phyloP scores from a whole-genome alignment of 768 basidiomycete genomes.

The Harrya chromipes region DNA sequence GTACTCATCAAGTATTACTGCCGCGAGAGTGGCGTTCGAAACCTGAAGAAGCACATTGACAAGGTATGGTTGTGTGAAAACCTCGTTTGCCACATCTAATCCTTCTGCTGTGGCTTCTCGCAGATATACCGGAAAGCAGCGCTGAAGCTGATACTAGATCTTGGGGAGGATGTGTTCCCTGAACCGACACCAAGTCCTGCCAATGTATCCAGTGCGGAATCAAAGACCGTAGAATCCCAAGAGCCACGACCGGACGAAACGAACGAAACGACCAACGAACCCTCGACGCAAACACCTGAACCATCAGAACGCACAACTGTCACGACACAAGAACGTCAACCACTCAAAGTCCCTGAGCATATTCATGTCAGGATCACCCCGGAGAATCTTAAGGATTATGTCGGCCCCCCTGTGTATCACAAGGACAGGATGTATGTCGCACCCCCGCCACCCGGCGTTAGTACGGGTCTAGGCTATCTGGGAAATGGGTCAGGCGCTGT shows the following conservation, averaged over 20 bases:
- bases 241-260: constrained; percentile 44
- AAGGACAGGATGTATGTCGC: constrained; percentile 86
- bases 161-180: constrained; percentile 83
- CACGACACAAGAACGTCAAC: constrained; percentile 77
- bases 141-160: constrained; percentile 82
- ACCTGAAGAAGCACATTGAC: constrained; percentile 97
- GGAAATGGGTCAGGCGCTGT: constrained; percentile 96
- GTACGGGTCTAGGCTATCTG: constrained; percentile 91
- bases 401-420: constrained; percentile 94
- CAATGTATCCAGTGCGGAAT: constrained; percentile 11
- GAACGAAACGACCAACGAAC: constrained; percentile 13
- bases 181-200: constrained; percentile 47
- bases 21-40: constrained; percentile 94
- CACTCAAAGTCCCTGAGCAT: constrained; percentile 72
- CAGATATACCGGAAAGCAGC: constrained; percentile 98
- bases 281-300: constrained; percentile 13
- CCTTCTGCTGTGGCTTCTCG: neutral
- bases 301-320: constrained; percentile 46
- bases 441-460: constrained; percentile 86
- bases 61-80: constrained; percentile 58
- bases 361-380: constrained; percentile 81
- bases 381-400: constrained; percentile 92
- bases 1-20: constrained; percentile 95
- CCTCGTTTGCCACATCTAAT: neutral
- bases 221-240: constrained; percentile 50